phyloP scores from a whole-genome alignment of 306 rosid species.

The Vicia sativa region DNA sequence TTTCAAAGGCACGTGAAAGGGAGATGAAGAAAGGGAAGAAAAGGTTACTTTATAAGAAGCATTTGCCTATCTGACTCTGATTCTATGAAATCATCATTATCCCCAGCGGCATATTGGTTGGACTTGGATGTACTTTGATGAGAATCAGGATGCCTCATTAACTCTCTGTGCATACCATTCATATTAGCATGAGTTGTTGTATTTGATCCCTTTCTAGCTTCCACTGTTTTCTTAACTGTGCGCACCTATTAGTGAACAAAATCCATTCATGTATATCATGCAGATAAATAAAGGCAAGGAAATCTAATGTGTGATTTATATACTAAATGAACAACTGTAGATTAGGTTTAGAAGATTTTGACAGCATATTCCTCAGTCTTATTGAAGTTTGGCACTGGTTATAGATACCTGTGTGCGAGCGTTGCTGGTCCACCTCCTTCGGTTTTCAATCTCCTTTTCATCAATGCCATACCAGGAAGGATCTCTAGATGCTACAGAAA shows the following conservation, averaged over 20 bases:
- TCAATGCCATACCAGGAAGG: slow-evolving; percentile 91
- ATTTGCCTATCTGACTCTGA: slow-evolving; percentile 93
- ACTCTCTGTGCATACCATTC: slow-evolving; percentile 75
- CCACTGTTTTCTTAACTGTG: slow-evolving; percentile 64
- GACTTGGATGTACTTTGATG: slow-evolving; percentile 60
- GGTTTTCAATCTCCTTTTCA: slow-evolving; percentile 79
- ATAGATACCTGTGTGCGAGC: slow-evolving; percentile 84
- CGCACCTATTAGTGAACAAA: slow-evolving; percentile 57
- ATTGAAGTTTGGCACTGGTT: slow-evolving; percentile 26
- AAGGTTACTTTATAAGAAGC: slow-evolving; percentile 87
- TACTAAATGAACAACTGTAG: neutral
- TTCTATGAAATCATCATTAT: slow-evolving; percentile 74
- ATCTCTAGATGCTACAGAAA: slow-evolving; percentile 90
- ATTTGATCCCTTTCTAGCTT: slow-evolving; percentile 59
- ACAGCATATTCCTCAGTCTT: slow-evolving; percentile 28
- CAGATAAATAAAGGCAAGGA: slow-evolving; percentile 15
- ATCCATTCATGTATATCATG: slow-evolving; percentile 37
- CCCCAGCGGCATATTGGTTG: slow-evolving; percentile 56
- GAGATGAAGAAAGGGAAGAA: slow-evolving; percentile 8
- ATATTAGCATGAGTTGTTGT: slow-evolving; percentile 38
- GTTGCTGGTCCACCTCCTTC: slow-evolving; percentile 88
- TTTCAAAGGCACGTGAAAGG: slow-evolving; percentile 17
- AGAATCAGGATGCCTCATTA: slow-evolving; percentile 81
- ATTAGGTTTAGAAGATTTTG: slow-evolving; percentile 14
- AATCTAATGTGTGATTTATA: neutral